Base-by-base conservation (phyloP, 495 filamentous ascomycete genomes). In the Pseudomonodictys pantanalensis region DNA sequence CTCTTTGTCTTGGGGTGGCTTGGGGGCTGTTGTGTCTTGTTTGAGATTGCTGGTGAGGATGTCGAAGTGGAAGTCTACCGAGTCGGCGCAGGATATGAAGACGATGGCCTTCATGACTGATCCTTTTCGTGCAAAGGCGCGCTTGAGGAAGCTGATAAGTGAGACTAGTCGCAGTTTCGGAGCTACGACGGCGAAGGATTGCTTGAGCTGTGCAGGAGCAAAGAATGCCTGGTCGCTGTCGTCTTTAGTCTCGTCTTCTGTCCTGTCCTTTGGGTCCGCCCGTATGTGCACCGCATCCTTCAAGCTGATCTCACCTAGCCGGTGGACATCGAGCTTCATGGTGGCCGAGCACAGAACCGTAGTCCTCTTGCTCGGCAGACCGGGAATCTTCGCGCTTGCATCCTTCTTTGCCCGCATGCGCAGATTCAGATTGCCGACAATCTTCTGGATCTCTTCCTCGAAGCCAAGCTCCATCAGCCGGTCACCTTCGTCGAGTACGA, bases 381-480 rank as follows among this genome's bases (percentile, higher is more conserved):
- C 83, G 50, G 68, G 62, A 9, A 72, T 69, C 18, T 55, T 56
- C 23, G 54, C 76, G 64, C 73, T 80, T 45, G 28, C 65, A 53
- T 33, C 77, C 60, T 41, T 78, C 46, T 44, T 46, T 32, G 47
- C 66, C 56, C 71, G 38, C 78, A 75, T 71, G 28, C 81, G 76
- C 42, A 76, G 62, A 49, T 85, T 78, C 62, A 96, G 84, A 68
- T 89, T 91, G 59, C 83, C 75, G 5, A 97, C 82, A 66, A 97
- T 95, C 22, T 79, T 85, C 66, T 87, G 79, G 32, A 90, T 78
- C 56, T 96, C 91, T 46, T 95, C 83, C 74, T 97, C 93, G 65
- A 98, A 97, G 0, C 93, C 93, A 72, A 97, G 79, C 68, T 98
- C 93, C 91, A 97, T 95, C 72, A 98, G 76, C 17, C 95, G 78